Conservation (phyloP, 257 asterid genomes). For the Nicotiana attenuata region DNA sequence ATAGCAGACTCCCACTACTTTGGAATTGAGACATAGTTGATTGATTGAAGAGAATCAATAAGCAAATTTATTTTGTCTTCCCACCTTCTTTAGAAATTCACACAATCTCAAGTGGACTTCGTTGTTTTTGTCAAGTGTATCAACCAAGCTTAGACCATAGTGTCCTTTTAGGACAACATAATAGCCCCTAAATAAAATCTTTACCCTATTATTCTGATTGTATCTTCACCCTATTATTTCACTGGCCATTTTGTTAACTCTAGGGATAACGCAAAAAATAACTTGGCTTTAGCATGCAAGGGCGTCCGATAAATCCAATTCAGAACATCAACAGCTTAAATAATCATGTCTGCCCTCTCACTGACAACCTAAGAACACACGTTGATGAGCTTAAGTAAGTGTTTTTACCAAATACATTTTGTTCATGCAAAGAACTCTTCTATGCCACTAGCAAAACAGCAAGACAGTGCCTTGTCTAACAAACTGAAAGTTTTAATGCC, state of each 20-base stretch:
- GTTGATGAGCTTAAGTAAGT: background rate
- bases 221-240: background rate
- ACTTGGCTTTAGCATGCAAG: background rate
- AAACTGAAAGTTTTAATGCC: background rate
- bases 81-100: background rate
- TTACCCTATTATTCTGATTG: background rate
- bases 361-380: background rate
- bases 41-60: background rate
- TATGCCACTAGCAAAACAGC: background rate
- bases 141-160: background rate
- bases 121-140: background rate
- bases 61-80: background rate
- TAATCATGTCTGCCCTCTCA: background rate
- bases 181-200: background rate
- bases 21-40: background rate
- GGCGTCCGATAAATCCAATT: background rate
- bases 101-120: background rate
- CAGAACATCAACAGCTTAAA: background rate
- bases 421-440: background rate
- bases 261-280: background rate
- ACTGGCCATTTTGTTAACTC: background rate
- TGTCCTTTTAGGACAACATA: background rate
- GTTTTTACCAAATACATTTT: background rate
- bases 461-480: background rate
- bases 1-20: background rate